These are phyloP conservation scores for Coleophoma cylindrospora DNA, from an alignment of 2,329 filamentous ascomycete genomes.

Conservation along the genomic window DNA sequence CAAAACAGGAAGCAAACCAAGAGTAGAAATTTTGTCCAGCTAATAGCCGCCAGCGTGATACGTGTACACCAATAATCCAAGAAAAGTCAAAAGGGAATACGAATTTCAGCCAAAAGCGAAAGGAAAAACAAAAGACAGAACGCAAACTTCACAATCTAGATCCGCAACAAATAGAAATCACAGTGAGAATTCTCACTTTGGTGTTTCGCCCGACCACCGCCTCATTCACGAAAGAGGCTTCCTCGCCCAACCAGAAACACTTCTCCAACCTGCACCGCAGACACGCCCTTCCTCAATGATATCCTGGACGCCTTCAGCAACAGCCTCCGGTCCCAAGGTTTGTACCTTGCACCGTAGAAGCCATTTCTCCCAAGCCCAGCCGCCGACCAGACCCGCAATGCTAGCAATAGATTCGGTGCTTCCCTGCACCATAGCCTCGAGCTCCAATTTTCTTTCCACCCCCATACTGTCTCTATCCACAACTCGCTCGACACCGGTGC, in stretches of 20 bases:
- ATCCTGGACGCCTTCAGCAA: slow-evolving; percentile 53
- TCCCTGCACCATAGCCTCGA: slow-evolving; percentile 61
- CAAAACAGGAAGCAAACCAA: too few species aligned
- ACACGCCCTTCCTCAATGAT: slow-evolving; percentile 60
- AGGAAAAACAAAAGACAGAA: too few species aligned
- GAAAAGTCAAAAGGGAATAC: too few species aligned
- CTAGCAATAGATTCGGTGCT: slow-evolving; percentile 68
- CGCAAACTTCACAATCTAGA: too few species aligned
- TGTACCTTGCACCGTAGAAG: slow-evolving; percentile 83
- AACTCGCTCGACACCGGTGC: slow-evolving; percentile 42
- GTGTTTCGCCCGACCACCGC: too few species aligned
- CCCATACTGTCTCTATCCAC: slow-evolving; percentile 31
- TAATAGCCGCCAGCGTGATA: too few species aligned
- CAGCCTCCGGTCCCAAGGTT: slow-evolving; percentile 66
- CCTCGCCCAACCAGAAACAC: slow-evolving; percentile 58
- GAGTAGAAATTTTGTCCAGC: too few species aligned
- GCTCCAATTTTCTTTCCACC: slow-evolving; percentile 41
- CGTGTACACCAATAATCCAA: too few species aligned
- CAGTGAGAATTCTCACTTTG: too few species aligned
- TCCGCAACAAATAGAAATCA: too few species aligned
- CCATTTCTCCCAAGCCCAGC: slow-evolving; percentile 96
- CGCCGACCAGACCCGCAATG: slow-evolving; percentile 76
- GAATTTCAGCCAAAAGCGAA: too few species aligned
- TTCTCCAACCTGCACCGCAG: slow-evolving; percentile 54
- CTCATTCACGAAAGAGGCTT: slow-evolving; percentile 40